Evolutionary conservation across 345 rosid genomes (phyloP), one percentile per base, ranked within the genome.

Genomic region (Salix exigua): DNA sequence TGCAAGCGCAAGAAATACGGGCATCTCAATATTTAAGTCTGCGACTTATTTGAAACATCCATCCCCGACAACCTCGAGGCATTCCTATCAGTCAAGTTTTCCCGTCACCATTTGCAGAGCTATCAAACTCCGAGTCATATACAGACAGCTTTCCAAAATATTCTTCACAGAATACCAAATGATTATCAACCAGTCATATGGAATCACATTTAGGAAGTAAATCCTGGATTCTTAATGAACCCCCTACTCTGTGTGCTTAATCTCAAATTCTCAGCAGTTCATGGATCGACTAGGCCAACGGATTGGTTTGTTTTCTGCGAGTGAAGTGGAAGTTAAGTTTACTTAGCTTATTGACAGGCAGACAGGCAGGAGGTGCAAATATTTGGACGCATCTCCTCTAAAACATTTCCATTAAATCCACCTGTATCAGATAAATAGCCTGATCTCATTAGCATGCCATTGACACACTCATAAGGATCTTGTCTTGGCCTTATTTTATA

Each of bases 241-340:
- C 83, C 79, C 37, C 76, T 72, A 61, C 82, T 80, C 68, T 80
- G 71, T 50, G 83, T 61, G 55, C 74, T 75, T 23, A 25, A 70
- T 78, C 89, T 85, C 84, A 81, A 51, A 65, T 74, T 82, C 83
- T 85, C 86, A 35, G 90, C 88, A 79, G 16, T 44, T 87, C 88
- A 78, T 84, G 48, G 74, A 85, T 9, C 44, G 44, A 40, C 44
- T 10, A 40, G 44, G 44, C 44, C 12, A 9, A 10, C 3, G 44
- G 44, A 9, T 9, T 40, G 44, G 44, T 40, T 40, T 40, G 44
- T 40, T 9, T 40, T 40, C 0, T 40, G 2, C 12, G 44, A 40
- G 44, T 40, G 44, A 9, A 40, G 44, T 40, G 10, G 11, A 40
- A 40, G 11, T 8, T 40, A 9, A 40, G 44, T 9, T 38, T 40